Evolutionary conservation across 2,329 filamentous ascomycete species (phyloP), one percentile per base, ranked within the genome.

Genomic region (Mycogone perniciosa): DNA sequence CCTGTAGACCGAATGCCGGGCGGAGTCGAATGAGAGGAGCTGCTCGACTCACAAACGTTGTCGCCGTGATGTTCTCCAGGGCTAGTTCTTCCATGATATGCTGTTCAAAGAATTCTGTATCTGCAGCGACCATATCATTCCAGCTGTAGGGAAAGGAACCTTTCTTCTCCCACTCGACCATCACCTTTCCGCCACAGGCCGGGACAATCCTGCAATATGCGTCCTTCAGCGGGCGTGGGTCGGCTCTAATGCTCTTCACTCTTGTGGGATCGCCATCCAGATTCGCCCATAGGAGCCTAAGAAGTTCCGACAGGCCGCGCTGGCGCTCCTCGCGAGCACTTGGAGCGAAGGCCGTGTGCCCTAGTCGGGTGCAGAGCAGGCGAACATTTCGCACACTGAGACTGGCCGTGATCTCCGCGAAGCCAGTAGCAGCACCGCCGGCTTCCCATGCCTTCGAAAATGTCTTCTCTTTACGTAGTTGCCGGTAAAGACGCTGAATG

Each of bases 391-490:
- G n/a, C 1, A 50, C 31, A 5, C 27, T 52, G 29, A 52, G 46
- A 37, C 37, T 44, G 27, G 46, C 41, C 31, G 30, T 39, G 13
- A 52, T n/a, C 34, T 44, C 31, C 7, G 50, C 50, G 20, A 50
- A 20, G 5, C 46, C 50, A 9, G 9, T 10, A 8, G 50, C 46
- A 1, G 39, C 50, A 7, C 50, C 50, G 1, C 9, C 41, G 7
- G 46, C 35, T 31, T 44, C 34, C 50, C 50, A 52, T 5, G 42
- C 37, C 11, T 40, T 44, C 8, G 34, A 31, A 42, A 52, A 50
- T 1, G 46, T 50, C 34, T 46, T 50, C 40, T 50, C 46, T 3
- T 29, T 35, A 27, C 46, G 46, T n/a, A 52, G 8, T 13, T 42
- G 45, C 20, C 40, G 39, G 11, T 38, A 34, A 30, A 52, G 46